Evolutionary conservation across 2,329 filamentous ascomycete genomes (phyloP), one percentile per base, ranked within the genome.

Genomic region (Ceratocystis destructans): DNA sequence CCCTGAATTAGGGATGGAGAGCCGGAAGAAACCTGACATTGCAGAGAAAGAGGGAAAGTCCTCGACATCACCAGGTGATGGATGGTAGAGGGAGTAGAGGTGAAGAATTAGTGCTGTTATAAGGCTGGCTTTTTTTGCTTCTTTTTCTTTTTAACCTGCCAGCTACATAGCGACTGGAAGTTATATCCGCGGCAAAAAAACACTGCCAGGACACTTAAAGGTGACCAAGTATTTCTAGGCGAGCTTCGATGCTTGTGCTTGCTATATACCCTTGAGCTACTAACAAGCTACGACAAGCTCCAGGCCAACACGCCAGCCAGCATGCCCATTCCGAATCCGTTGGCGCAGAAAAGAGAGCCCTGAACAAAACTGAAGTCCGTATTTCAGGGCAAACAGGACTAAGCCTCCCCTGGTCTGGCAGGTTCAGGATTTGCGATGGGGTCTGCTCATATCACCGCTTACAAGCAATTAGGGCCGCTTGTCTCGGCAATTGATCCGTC

Each of bases 1-100:
- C 64, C 64, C 64, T 65, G 64, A 65, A 46, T 65, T 61, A 59
- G 44, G 53, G 64, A 65, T 65, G 61, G 41, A 65, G 53, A 46
- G 64, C 53, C 64, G 59, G 41, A 25, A 65, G 64, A 45, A 65
- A 10, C 25, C 55, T 25, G 8, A 22, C 48, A 12, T 22, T 22
- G 22, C 33, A 57, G 10, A 31, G 28, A 33, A 28, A 57, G 15
- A 55, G 25, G 20, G 20, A 25, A 31, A 31, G 25, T 10, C 53
- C 22, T 57, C 25, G 53, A 57, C 31, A 1, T 12, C 28, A 7
- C 53, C 22, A 28, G 28, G 53, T 28, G 53, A 33, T 17, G 10
- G 20, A 53, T 15, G 45, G 20, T 25, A 57, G 22, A 15, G 53
- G 37, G 37, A 41, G 37, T 15, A 41, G 37, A 10, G 37, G 37